Evolutionary conservation across 225 moss, liverwort and hornwort species (phyloP).

Genomic region (Pleurozium schreberi): DNA sequence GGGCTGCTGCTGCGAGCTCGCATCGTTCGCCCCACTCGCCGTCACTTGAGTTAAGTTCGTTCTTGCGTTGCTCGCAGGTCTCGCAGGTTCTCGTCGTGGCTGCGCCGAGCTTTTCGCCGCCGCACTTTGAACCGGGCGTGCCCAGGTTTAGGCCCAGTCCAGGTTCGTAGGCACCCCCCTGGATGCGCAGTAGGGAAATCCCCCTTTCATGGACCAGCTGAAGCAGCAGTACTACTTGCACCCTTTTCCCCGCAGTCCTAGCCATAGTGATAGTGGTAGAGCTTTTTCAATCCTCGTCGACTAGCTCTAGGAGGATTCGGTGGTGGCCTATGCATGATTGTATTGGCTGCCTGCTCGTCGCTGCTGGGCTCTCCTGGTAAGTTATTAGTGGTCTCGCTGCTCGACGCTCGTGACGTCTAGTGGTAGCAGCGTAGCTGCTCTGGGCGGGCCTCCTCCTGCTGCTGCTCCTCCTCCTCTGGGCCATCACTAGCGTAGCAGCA

Average conservation of each 20-base stretch:
- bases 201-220: neutral
- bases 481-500: neutral
- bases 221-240: neutral
- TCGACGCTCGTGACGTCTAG: slow-evolving; percentile 13
- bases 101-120: slow-evolving; percentile 42
- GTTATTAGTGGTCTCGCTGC: neutral
- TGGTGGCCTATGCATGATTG: neutral
- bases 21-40: neutral
- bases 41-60: neutral
- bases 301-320: slow-evolving; percentile 8
- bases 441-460: neutral
- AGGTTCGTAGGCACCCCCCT: neutral
- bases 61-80: neutral
- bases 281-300: neutral
- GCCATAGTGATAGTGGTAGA: neutral
- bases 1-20: neutral
- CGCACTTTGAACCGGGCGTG: slow-evolving; percentile 6
- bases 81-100: neutral
- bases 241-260: neutral
- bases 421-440: neutral
- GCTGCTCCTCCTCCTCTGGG: neutral
- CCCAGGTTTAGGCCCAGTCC: neutral
- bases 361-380: neutral
- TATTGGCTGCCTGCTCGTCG: neutral
- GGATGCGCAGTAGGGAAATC: neutral